These are phyloP conservation scores for Serendipita indica DNA, from an alignment of 768 basidiomycete species.

Conservation along the genomic window DNA sequence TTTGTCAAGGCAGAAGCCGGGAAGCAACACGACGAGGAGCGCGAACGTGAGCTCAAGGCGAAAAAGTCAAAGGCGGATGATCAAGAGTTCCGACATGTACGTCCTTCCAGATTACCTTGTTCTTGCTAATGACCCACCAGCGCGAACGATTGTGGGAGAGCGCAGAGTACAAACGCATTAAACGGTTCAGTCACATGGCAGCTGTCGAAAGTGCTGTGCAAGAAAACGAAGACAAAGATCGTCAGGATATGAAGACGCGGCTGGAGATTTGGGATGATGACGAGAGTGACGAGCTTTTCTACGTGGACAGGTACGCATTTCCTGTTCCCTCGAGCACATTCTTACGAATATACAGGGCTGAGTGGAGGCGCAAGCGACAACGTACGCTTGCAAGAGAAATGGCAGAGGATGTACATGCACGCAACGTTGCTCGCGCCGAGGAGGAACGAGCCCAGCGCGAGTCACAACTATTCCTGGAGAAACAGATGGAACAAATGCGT, in stretches of 20 bases:
- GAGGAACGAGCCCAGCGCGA: conserved; percentile 75
- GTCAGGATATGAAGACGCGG: conserved; percentile 60
- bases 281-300: conserved; percentile 84
- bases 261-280: conserved; percentile 89
- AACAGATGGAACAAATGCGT: conserved; percentile 94
- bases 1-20: conserved; percentile 15
- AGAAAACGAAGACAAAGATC: conserved; percentile 68
- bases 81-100: conserved; percentile 69
- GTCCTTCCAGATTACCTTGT: too few relatives aligned
- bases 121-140: conserved; percentile 27
- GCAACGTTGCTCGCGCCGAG: conserved; percentile 70
- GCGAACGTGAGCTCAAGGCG: conserved; percentile 70
- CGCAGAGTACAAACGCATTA: conserved; percentile 70
- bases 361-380: conserved; percentile 71
- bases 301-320: conserved; percentile 62
- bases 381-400: conserved; percentile 64
- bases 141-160: conserved; percentile 89
- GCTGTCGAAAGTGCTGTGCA: conserved; percentile 52
- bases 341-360: conserved; percentile 33
- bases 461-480: conserved; percentile 84
- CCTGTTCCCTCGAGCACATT: not conserved
- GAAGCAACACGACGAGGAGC: conserved; percentile 71
- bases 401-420: conserved; percentile 69
- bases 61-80: conserved; percentile 66
- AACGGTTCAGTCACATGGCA: conserved; percentile 59